Evolutionary conservation across 352 stramenopile species (phyloP).

Genomic region (Plasmopara viticola): DNA sequence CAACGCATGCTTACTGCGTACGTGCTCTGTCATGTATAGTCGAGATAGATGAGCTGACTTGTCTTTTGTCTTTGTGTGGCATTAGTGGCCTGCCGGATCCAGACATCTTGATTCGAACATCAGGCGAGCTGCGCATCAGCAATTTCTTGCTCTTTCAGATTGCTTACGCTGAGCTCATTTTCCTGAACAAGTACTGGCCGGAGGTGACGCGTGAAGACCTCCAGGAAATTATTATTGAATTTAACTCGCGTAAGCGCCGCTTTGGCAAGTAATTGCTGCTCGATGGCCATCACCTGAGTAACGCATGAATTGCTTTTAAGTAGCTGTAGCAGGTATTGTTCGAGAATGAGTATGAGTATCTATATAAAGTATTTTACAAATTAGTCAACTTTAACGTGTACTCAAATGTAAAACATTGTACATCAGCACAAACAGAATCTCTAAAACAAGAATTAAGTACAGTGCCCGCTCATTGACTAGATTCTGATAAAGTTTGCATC

Average conservation of each 20-base stretch:
- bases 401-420: no score
- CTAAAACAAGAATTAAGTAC: no score
- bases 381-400: no score
- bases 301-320: no score
- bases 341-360: no score
- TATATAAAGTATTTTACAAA: no score
- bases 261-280: conserved; percentile 78
- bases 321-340: no score
- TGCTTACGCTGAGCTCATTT: conserved; percentile 93
- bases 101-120: conserved; percentile 93
- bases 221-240: conserved; percentile 72
- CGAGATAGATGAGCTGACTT: conserved; percentile 1
- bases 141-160: conserved; percentile 96
- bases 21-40: conserved; percentile 10
- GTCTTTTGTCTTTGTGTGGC: no score
- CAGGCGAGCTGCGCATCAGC: conserved; percentile 90
- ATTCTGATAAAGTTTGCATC: no score
- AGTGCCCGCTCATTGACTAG: no score
- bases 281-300: no score
- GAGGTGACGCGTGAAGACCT: conserved; percentile 87
- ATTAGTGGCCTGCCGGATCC: conserved; percentile 83
- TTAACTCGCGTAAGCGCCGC: conserved; percentile 76
- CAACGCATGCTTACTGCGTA: conserved; percentile 73
- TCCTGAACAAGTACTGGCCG: conserved; percentile 93
- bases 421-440: no score